Evolutionary conservation across 208 protist species (phyloP), one percentile per base, ranked within the genome.

Genomic region (Trypanosoma mega): DNA sequence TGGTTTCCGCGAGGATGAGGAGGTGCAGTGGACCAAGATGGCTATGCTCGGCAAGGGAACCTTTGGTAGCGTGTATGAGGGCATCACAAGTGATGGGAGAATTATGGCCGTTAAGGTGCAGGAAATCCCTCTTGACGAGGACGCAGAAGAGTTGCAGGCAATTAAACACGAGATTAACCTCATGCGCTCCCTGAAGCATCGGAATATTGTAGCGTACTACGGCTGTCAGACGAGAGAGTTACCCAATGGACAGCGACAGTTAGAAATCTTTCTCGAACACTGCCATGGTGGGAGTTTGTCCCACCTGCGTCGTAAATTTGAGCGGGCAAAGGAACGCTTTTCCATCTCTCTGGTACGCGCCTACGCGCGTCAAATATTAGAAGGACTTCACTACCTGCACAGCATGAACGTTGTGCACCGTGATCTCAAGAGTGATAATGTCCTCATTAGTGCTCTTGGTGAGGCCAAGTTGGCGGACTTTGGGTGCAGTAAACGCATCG

Each of bases 391-490:
- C 34, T 97, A 97, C 71, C 73, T 97, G 23, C 92, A 97, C 66
- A 58, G 51, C 21, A 66, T 80, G 33, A 61, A 80, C 56, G 81
- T 97, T 47, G 76, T 92, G 37, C 90, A 96, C 43, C 76, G 90
- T 47, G 93, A 97, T 65, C 84, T 97, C 55, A 97, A 97, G 76
- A 76, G 90, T 52, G 90, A 92, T 30, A 97, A 97, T 62, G 87
- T 97, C 30, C 76, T 97, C 41, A 87, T 97, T 52, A 90, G 75
- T 33, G 72, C 87, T 1, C 63, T 76, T 0, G 95, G 94, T 23
- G 76, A 92, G 49, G 88, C 94, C 3, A 98, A 98, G 75, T 78
- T 98, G 16, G 90, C 94, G 2, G 96, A 98, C 63, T 98, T 98
- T 81, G 94, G 93, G 5, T 95, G 89, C 39, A 95, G 87, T 63